Base-by-base conservation (phyloP, 2,329 filamentous ascomycete species). In the Incumbomyces lentus region DNA sequence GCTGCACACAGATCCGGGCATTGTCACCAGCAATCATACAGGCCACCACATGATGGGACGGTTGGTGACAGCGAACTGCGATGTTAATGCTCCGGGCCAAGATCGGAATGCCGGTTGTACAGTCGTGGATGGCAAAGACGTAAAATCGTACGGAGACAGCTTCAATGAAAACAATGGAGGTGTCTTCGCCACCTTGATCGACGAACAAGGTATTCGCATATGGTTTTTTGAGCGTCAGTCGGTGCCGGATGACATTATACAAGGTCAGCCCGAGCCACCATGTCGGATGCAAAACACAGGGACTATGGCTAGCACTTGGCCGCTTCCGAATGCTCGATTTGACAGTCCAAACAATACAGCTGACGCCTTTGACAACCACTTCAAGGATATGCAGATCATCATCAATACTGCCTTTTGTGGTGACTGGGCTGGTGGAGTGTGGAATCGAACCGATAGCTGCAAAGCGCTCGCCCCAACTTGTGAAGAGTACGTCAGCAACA, bases 401-500 rank as follows among this genome's bases (percentile, higher is more conserved):
- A 68, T 76, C 47, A 69, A 76, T 52, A 71, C 67, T 1, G 72
- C 71, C 1, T 76, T 76, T 59, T 76, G 73, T 50, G 74, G 74
- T 30, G 69, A 73, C 44, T 77, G 74, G 73, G 73, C 74, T 6
- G 73, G 73, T 11, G 55, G 58, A 13, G 66, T 69, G 2, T 75
- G 80, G 58, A 59, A 48, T 55, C 60, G 35, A 72, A 79, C 50
- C n/a, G 51, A 64, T 3, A 72, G 74, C 36, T 86, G 83, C 62
- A 65, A 70, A 1, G 64, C 72, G 30, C 70, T 77, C 56, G 82
- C 78, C 0, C 51, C 65, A 18, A 80, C 78, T 0, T 95, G 89
- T 67, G 63, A 79, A 19, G 76, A 79, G 11, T 92, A 78, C 61
- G 86, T 90, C 14, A 69, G 70, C 40, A 66, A 71, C 50, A 82